phyloP scores from a whole-genome alignment of 345 rosid genomes.

The Gossypium raimondii region DNA sequence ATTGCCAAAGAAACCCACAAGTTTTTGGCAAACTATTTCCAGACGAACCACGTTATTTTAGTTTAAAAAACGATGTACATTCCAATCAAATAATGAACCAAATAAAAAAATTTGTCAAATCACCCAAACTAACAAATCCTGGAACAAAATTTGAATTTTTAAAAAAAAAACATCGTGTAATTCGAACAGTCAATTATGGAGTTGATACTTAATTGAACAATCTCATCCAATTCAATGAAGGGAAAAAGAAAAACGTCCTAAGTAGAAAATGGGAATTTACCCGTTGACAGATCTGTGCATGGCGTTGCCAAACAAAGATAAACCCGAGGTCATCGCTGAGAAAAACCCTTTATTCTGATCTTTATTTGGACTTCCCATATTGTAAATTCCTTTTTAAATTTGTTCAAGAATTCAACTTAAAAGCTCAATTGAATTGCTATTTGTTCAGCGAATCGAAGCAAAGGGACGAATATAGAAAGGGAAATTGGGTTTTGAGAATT shows the following conservation, averaged over 20 bases:
- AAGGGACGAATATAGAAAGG: not conserved
- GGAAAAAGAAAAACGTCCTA: too few relatives aligned
- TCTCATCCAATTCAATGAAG: not conserved
- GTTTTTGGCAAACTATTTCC: not conserved
- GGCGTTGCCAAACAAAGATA: constrained; percentile 62
- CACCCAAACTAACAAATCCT: not conserved
- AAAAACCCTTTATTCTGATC: constrained; percentile 54
- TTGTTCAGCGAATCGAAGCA: not conserved
- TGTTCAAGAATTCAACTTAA: not conserved
- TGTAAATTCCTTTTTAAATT: not conserved
- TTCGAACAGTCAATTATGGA: not conserved
- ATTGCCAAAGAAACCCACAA: not conserved
- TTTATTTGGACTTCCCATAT: constrained; percentile 52
- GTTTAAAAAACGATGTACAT: not conserved
- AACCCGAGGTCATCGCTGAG: constrained; percentile 61
- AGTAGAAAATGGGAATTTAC: constrained; percentile 21
- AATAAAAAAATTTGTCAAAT: not conserved
- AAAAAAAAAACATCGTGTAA: not conserved
- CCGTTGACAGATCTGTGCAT: constrained; percentile 68
- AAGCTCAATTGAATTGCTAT: not conserved
- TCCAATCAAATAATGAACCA: constrained; percentile 3
- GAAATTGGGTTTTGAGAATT: not conserved
- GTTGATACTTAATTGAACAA: not conserved
- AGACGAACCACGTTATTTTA: not conserved
- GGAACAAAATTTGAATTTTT: not conserved